A percentile compares a stretch with the other conserved stretches of the same genome.
phyloP scores from a whole-genome alignment of 2,329 filamentous ascomycete genomes.

The Knufia fluminis region DNA sequence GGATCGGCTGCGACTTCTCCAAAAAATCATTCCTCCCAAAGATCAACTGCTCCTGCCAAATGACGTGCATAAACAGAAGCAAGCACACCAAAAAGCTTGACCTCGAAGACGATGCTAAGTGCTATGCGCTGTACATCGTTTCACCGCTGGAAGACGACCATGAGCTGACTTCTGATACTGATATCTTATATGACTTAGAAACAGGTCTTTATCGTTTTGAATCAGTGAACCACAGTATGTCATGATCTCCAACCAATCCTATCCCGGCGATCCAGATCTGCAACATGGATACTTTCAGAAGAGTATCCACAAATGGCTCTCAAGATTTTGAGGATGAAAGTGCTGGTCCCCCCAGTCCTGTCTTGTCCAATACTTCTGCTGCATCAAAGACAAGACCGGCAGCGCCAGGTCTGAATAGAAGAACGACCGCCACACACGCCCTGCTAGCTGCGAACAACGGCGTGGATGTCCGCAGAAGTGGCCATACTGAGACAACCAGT shows the following conservation, averaged over 20 bases:
- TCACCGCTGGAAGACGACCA: too few species aligned
- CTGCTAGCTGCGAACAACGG: constrained; percentile 36
- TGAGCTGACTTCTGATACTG: too few species aligned
- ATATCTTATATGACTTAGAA: neutral
- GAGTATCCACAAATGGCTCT: constrained; percentile 8
- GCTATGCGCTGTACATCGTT: neutral
- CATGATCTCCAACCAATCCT: neutral
- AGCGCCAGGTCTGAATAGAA: neutral
- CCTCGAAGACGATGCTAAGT: neutral
- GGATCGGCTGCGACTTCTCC: constrained; percentile 6
- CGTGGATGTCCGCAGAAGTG: constrained; percentile 41
- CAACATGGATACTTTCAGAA: constrained; percentile 8
- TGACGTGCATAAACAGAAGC: constrained; percentile 1
- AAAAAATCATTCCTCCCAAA: neutral
- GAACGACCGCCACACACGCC: constrained; percentile 29
- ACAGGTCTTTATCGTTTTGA: neutral
- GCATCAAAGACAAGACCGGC: neutral
- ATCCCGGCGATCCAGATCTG: neutral
- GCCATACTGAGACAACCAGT: constrained; percentile 51
- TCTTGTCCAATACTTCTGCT: neutral
- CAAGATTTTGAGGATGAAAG: constrained; percentile 2
- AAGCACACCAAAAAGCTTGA: neutral
- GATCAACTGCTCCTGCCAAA: neutral
- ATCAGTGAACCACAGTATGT: too few species aligned
- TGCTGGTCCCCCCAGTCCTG: neutral